These are phyloP conservation scores for Phytophthora pini DNA, from an alignment of 352 stramenopile species.

Conservation along the genomic window DNA sequence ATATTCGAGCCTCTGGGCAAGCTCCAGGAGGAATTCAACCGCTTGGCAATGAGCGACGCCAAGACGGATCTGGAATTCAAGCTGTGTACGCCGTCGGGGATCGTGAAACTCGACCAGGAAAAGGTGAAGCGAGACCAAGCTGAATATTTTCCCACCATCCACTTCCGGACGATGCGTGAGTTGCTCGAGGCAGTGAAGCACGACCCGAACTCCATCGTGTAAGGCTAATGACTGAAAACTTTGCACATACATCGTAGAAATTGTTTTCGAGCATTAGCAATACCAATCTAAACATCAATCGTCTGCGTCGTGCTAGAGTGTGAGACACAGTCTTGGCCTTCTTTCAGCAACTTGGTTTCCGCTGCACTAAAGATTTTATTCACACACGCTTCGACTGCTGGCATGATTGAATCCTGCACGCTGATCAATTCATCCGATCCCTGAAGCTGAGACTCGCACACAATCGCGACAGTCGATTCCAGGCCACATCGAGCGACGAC, in stretches of 20 bases:
- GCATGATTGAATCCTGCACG: constrained; percentile 15
- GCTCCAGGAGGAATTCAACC: constrained; percentile 11
- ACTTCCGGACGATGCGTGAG: constrained; percentile 21
- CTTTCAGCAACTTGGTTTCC: constrained; percentile 25
- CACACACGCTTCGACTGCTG: constrained; percentile 16
- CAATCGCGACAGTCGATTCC: constrained; percentile 18
- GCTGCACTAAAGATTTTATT: constrained; percentile 15
- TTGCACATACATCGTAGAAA: no score
- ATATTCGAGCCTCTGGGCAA: constrained; percentile 28
- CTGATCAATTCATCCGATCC: neutral
- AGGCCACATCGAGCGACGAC: constrained; percentile 8
- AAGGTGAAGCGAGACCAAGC: constrained; percentile 36
- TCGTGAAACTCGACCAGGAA: constrained; percentile 27
- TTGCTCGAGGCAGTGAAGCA: neutral
- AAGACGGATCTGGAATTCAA: constrained; percentile 29
- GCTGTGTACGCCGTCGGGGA: constrained; percentile 17
- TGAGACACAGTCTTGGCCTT: neutral
- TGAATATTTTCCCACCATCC: constrained; percentile 34
- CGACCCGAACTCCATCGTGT: neutral
- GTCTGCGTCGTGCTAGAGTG: neutral
- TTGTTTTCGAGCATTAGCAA: no score
- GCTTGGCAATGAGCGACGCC: constrained; percentile 8
- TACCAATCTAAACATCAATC: constrained; percentile 2
- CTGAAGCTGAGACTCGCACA: constrained; percentile 18
- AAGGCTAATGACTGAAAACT: neutral